Base-by-base conservation (phyloP, 2,329 filamentous ascomycete species). In the Beauveria pseudobassiana region DNA sequence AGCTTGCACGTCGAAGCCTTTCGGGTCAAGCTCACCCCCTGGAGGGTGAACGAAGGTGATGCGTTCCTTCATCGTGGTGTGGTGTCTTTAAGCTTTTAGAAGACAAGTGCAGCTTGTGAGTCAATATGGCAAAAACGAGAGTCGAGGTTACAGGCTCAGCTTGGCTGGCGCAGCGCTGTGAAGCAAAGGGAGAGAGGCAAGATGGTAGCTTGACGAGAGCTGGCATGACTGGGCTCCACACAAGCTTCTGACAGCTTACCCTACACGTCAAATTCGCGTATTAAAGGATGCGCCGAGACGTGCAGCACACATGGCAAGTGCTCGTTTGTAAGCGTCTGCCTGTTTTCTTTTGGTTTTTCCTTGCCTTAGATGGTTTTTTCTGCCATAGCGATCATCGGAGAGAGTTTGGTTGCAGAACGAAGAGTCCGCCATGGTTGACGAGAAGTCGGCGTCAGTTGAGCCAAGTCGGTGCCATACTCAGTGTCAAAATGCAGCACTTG, bases 31-130 rank as follows among this genome's bases (percentile, higher is more conserved):
- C 2, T 80, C 80, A 61, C 83, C 77, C 49, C 87, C 83, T n/a
- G 82, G 78, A 24, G 82, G 80, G 66, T 89, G 86, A 59, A 96
- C 78, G 66, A 91, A 95, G 1, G 93, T 96, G 68, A 91, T 86
- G 75, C 90, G 81, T 75, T 91, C 85, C 68, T 88, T 86, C 90
- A 93, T 92, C 45, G 51, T 34, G 10, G 18, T 12, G 9, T 12
- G 9, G 4, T 18, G 9, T 14, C 18, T 45, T 43, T 2, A 30
- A 5, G n/a, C 8, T 34, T 26, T n/a, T 4, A 1, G 5, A 9
- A 3, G 6, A 16, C 10, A 3, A 7, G 22, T 3, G 10, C 34
- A 42, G 18, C 22, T 30, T 28, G 34, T 6, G 5, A 50, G 7
- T 49, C 8, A 18, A 12, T 3, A 22, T 10, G 14, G 46, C 22